Base-by-base conservation (phyloP, 805 yeast genomes). In the Teunomyces lycoperdinae region DNA sequence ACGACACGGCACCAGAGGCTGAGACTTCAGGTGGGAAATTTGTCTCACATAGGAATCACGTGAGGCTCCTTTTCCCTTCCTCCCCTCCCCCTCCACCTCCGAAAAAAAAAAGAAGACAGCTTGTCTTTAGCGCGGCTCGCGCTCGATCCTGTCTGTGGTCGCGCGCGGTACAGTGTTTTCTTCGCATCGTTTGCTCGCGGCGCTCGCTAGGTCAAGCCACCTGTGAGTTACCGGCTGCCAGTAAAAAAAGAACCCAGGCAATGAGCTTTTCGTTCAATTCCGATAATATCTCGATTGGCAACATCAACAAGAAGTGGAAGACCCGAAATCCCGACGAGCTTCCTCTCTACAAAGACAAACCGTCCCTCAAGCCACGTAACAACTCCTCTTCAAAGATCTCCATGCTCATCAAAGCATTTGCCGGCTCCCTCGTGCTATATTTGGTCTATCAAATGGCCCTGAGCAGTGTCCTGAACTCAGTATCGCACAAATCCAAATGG, bases 361-460 rank as follows among this genome's bases (percentile, higher is more conserved):
- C 70, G 3, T 44, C 54, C 14, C 35, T 50, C 9, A 14, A n/a
- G 9, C 30, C 45, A 16, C 28, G 34, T 40, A 24, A 40, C n/a
- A 14, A 52, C 33, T 26, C 43, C 36, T 24, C 49, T 28, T 43
- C 39, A 17, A 64, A 57, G 47, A 27, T 58, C 14, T 49, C 53
- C 46, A 73, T 77, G 79, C 44, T 79, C 9, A 58, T 74, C 34
- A 74, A 74, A 51, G 78, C 74, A 1, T 60, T 77, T 31, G n/a
- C 74, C 0, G 60, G 68, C 1, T 61, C 78, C 0, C 34, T 74
- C 4, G 64, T 67, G 6, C 58, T 80, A 11, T 81, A 79, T 50
- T 38, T 67, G 4, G 46, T 76, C 1, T 74, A 77, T 51, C 62
- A 51, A 32, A 47, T 46, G 20, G 52, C 55, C 11, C 40, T 48